A percentile compares a stretch with the other conserved stretches of the same genome.
These are phyloP conservation scores for Nemania sp. DNA, from an alignment of 2,329 filamentous ascomycete species.

Conservation along the genomic window DNA sequence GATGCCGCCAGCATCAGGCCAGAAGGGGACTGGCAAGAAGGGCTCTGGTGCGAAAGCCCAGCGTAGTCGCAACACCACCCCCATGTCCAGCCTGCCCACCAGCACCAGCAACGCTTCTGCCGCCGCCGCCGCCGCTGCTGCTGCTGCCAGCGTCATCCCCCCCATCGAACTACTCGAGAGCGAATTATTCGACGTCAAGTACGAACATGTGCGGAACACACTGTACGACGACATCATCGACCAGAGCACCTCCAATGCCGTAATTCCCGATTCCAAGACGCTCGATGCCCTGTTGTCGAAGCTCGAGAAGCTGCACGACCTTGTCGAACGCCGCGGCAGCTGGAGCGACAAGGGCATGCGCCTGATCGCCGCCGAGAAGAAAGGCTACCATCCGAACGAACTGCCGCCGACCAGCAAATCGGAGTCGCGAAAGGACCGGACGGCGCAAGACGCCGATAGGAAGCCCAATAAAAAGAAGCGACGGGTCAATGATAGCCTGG, in stretches of 20 bases:
- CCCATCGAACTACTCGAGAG: conserved; percentile 68
- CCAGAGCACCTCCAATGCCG: conserved; percentile 65
- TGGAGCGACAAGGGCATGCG: conserved; percentile 81
- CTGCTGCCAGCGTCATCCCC: conserved; percentile 53
- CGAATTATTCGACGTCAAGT: conserved; percentile 74
- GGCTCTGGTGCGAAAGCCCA: conserved; percentile 71
- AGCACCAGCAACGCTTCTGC: conserved; percentile 33
- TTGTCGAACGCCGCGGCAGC: conserved; percentile 74
- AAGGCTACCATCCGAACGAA: conserved; percentile 68
- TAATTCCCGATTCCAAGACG: conserved; percentile 72
- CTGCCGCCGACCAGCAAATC: conserved; percentile 62
- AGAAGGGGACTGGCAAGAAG: conserved; percentile 76
- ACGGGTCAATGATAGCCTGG: conserved; percentile 73
- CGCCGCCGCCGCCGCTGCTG: conserved; percentile 55
- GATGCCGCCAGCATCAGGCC: conserved; percentile 70
- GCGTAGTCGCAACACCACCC: conserved; percentile 82
- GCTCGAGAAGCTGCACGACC: conserved; percentile 72
- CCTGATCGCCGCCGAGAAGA: conserved; percentile 73
- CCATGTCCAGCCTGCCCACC: conserved; percentile 64
- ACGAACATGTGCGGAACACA: conserved; percentile 69
- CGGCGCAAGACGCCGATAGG: conserved; percentile 60
- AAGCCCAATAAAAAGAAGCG: conserved; percentile 81
- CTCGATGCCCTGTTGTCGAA: conserved; percentile 73
- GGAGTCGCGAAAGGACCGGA: conserved; percentile 58
- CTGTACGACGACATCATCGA: conserved; percentile 79